Percentiles rank a stretch among this genome's conserved stretches.
Evolutionary conservation across 306 rosid species (phyloP).

Genomic region (Gleditsia sinensis): DNA sequence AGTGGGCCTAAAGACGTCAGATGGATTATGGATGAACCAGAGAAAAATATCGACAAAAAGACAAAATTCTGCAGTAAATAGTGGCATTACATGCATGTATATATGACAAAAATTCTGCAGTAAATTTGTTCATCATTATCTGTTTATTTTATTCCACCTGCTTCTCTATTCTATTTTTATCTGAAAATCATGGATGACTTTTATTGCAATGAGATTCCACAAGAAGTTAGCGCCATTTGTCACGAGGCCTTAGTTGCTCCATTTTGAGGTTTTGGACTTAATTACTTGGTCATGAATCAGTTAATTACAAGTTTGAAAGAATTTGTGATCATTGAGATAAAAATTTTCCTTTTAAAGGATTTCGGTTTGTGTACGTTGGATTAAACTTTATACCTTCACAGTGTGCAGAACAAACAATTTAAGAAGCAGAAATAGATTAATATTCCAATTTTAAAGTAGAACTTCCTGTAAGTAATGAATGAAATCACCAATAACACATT

Average conservation of each 20-base stretch:
- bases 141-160: constrained; percentile 16
- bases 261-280: not conserved
- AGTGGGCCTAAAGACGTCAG: not conserved
- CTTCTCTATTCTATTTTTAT: constrained; percentile 2
- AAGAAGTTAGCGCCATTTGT: not conserved
- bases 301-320: not conserved
- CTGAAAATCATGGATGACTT: not conserved
- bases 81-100: constrained; percentile 9
- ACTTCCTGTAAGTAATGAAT: no score
- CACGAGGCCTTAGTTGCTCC: not conserved
- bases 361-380: no score
- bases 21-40: not conserved
- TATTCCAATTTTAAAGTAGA: no score
- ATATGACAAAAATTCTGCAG: constrained; percentile 15
- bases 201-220: not conserved
- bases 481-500: no score
- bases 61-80: constrained; percentile 23
- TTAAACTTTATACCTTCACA: no score
- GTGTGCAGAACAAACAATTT: no score
- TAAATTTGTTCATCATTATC: constrained; percentile 11
- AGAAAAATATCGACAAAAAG: not conserved
- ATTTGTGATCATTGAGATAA: not conserved
- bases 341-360: no score
- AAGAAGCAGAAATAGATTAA: no score
- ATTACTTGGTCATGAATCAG: not conserved